Conservation (phyloP, 345 rosid species). For the Murraya koenigii region DNA sequence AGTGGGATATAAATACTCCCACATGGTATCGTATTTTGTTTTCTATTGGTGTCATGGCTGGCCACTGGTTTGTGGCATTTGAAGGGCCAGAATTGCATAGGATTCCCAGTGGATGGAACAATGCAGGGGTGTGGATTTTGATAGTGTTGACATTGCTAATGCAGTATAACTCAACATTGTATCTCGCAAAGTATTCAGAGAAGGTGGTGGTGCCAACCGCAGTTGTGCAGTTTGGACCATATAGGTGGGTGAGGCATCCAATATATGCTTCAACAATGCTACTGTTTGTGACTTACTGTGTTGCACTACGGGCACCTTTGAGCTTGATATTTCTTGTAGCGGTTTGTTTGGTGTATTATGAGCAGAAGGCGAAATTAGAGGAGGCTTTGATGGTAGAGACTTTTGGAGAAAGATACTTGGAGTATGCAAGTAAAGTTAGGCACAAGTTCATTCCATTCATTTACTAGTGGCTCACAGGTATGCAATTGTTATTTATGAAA, state of each 20-base stretch:
- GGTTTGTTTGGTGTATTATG: slow-evolving; percentile 66
- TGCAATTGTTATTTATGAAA: slow-evolving; percentile 26
- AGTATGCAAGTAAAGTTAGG: slow-evolving; percentile 70
- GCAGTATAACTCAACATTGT: slow-evolving; percentile 73
- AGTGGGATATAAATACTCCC: slow-evolving; percentile 74
- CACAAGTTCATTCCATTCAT: slow-evolving; percentile 78
- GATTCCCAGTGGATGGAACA: slow-evolving; percentile 67
- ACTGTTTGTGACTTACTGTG: slow-evolving; percentile 54
- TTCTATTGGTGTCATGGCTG: slow-evolving; percentile 55
- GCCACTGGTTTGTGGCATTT: slow-evolving; percentile 87
- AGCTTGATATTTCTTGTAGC: slow-evolving; percentile 60
- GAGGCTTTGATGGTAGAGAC: slow-evolving; percentile 72
- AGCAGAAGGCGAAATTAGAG: slow-evolving; percentile 67
- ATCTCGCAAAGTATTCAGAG: slow-evolving; percentile 88
- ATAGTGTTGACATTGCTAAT: slow-evolving; percentile 54
- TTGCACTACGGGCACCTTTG: slow-evolving; percentile 73
- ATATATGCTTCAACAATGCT: slow-evolving; percentile 78
- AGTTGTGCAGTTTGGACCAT: slow-evolving; percentile 89
- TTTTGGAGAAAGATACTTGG: slow-evolving; percentile 62
- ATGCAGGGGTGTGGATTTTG: slow-evolving; percentile 69
- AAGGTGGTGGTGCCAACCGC: slow-evolving; percentile 76
- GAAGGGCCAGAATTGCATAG: slow-evolving; percentile 88
- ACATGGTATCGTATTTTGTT: slow-evolving; percentile 54
- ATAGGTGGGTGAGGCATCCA: slow-evolving; percentile 83
- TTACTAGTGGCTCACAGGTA: slow-evolving; percentile 48